Percentiles rank a stretch among this genome's conserved stretches.
phyloP scores from a whole-genome alignment of 306 rosid species.

The Lathyrus aphaca region DNA sequence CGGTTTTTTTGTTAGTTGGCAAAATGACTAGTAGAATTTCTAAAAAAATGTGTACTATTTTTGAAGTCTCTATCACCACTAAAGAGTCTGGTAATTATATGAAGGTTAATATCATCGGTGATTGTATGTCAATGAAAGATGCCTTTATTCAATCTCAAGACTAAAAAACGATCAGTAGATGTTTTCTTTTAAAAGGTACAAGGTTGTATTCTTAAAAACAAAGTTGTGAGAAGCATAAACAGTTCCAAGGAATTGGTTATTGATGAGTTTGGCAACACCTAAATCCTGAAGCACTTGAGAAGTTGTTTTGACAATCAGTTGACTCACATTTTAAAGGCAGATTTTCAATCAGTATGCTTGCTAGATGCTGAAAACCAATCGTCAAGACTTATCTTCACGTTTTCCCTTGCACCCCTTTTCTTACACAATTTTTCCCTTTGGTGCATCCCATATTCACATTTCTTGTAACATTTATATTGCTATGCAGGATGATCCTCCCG shows the following conservation, averaged over 20 bases:
- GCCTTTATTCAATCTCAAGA: neutral
- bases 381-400: neutral
- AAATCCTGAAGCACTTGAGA: neutral
- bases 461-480: slow-evolving; percentile 19
- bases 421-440: neutral
- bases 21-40: neutral
- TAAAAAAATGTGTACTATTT: neutral
- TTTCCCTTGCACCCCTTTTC: slow-evolving; percentile 9
- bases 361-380: neutral
- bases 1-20: neutral
- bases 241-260: neutral
- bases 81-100: slow-evolving; percentile 12
- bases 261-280: slow-evolving; percentile 1
- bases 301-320: neutral
- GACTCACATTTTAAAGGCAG: neutral
- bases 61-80: neutral
- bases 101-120: neutral
- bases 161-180: neutral
- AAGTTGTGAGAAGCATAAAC: slow-evolving; percentile 14
- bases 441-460: slow-evolving; percentile 10
- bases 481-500: too few species aligned
- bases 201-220: slow-evolving; percentile 14
- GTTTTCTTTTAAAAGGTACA: neutral
- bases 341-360: neutral
- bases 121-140: slow-evolving; percentile 3